A percentile compares a stretch with the other conserved stretches of the same genome.
These are phyloP conservation scores for Boletus patriciae DNA, from an alignment of 768 basidiomycete species.

Conservation along the genomic window DNA sequence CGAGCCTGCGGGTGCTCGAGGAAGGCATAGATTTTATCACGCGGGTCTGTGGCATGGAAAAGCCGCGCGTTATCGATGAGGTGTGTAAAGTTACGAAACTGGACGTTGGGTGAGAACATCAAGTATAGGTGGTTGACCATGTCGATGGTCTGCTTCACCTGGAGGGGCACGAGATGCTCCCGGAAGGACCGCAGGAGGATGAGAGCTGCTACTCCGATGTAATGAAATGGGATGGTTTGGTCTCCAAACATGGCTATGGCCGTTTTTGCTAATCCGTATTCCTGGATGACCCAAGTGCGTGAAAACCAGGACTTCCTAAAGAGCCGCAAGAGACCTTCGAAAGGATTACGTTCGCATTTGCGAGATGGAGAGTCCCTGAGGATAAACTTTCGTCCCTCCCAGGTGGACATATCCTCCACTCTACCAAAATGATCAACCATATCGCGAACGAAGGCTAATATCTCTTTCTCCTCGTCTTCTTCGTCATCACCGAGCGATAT, in stretches of 20 bases:
- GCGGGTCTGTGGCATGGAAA: constrained; percentile 9
- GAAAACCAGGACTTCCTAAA: background rate
- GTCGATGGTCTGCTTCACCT: background rate
- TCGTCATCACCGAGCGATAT: constrained; percentile 1
- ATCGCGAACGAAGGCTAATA: background rate
- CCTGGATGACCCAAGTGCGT: constrained; percentile 1
- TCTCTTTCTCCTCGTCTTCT: background rate
- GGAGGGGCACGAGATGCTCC: background rate
- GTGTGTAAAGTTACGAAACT: constrained; percentile 1
- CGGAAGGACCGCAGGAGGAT: background rate
- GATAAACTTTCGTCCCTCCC: background rate
- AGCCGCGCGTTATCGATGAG: constrained; percentile 2
- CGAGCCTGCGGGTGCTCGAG: background rate
- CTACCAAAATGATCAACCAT: background rate
- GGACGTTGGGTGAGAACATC: constrained; percentile 3
- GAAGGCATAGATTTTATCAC: constrained; percentile 11
- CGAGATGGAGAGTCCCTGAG: background rate
- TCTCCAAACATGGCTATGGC: constrained; percentile 1
- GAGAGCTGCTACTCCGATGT: background rate
- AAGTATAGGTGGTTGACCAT: background rate
- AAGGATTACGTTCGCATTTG: background rate
- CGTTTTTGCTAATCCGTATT: constrained; percentile 2
- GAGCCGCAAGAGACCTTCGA: constrained; percentile 1
- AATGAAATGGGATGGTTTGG: background rate
- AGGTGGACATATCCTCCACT: background rate